Percentiles rank a stretch among this genome's conserved stretches.
Conservation (phyloP, 2,329 filamentous ascomycete species). For the Teratosphaeria nubilosa region DNA sequence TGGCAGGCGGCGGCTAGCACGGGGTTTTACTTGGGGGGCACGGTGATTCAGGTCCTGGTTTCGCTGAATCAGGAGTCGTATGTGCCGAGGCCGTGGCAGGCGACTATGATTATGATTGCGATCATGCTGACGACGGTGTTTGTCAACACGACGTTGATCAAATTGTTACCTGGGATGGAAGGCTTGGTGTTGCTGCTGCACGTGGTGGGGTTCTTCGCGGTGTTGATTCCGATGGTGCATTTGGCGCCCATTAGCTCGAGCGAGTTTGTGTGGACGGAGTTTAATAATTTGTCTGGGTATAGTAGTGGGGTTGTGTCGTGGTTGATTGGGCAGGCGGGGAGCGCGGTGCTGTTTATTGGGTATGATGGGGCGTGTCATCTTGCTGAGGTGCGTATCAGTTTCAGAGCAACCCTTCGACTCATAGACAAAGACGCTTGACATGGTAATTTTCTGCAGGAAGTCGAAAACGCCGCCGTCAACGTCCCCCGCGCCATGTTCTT, state of each 20-base stretch:
- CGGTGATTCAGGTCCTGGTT: slow-evolving; percentile 23
- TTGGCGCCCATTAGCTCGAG: slow-evolving; percentile 1
- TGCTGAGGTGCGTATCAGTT: slow-evolving; percentile 4
- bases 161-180: slow-evolving; percentile 9
- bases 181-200: slow-evolving; percentile 9
- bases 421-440: too few species aligned
- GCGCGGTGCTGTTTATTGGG: slow-evolving; percentile 2
- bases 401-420: too few species aligned
- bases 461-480: slow-evolving; percentile 18
- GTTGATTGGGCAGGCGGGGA: slow-evolving; percentile 27
- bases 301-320: slow-evolving; percentile 30
- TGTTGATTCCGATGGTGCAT: slow-evolving; percentile 4
- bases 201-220: slow-evolving; percentile 10
- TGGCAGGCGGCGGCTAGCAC: slow-evolving; percentile 28
- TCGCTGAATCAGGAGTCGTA: slow-evolving; percentile 35
- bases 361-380: slow-evolving; percentile 6
- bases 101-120: slow-evolving; percentile 29
- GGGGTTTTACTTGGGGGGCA: slow-evolving; percentile 12
- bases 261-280: neutral
- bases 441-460: neutral
- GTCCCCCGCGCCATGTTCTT: slow-evolving; percentile 37
- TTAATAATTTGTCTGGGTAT: slow-evolving; percentile 1
- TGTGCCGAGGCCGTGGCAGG: slow-evolving; percentile 22
- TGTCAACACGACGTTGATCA: slow-evolving; percentile 8
- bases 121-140: slow-evolving; percentile 2